phyloP scores from a whole-genome alignment of 2,329 filamentous ascomycete species.

The Phyllosticta ampelicida region DNA sequence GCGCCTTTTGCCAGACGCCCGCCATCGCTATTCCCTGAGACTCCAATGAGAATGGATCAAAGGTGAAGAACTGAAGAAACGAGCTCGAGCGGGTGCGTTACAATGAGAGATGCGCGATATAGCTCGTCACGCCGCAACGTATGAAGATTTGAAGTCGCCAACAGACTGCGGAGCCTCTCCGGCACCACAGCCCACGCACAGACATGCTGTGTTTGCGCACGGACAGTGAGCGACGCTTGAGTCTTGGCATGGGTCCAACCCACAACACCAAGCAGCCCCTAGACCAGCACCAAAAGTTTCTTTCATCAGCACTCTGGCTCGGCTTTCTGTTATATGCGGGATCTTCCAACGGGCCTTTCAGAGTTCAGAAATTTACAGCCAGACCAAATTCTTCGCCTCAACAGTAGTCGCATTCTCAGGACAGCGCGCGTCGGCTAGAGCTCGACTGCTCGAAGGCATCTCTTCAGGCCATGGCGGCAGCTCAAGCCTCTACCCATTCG shows the following conservation, averaged over 20 bases:
- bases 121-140: background rate
- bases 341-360: background rate
- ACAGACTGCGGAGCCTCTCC: background rate
- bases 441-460: background rate
- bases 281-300: background rate
- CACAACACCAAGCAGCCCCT: background rate
- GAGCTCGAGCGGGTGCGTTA: background rate
- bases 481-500: conserved; percentile 12
- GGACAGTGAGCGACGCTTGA: background rate
- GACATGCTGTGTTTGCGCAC: background rate
- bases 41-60: background rate
- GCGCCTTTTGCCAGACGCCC: conserved; percentile 69
- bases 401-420: background rate
- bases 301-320: background rate
- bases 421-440: background rate
- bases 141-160: background rate
- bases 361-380: background rate
- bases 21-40: conserved; percentile 17
- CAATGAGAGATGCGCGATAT: background rate
- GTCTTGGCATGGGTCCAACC: background rate
- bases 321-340: background rate
- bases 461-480: conserved; percentile 1
- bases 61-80: background rate
- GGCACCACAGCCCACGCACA: background rate
- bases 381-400: background rate